Conservation (phyloP, 768 basidiomycete species). For the Suillus lakei region DNA sequence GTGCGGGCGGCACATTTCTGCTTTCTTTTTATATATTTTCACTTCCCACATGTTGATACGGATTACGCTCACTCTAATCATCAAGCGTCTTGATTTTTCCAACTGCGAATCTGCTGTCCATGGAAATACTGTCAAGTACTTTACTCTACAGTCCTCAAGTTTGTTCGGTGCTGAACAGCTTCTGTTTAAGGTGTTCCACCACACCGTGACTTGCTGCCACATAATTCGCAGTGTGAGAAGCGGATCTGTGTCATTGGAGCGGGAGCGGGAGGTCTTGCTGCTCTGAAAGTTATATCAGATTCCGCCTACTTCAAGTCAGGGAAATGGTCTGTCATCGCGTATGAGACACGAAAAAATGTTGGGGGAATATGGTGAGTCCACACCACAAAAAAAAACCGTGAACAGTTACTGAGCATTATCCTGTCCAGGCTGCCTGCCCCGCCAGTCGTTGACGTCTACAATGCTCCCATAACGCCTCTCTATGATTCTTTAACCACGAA, state of each 20-base stretch:
- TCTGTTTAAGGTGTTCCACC: neutral
- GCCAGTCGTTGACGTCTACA: constrained; percentile 45
- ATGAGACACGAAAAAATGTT: constrained; percentile 65
- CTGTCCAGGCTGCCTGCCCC: constrained; percentile 58
- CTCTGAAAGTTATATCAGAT: constrained; percentile 68
- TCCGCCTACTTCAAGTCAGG: constrained; percentile 58
- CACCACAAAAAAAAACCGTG: neutral
- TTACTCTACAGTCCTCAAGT: neutral
- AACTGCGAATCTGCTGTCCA: constrained; percentile 33
- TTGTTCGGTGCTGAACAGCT: neutral
- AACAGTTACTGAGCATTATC: constrained; percentile 1
- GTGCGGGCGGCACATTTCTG: constrained; percentile 80
- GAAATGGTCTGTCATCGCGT: constrained; percentile 65
- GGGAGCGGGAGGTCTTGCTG: constrained; percentile 75
- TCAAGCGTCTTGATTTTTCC: constrained; percentile 68
- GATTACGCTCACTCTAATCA: constrained; percentile 52
- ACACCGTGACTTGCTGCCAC: neutral
- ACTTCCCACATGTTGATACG: neutral
- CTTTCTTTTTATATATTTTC: neutral
- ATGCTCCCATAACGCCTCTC: constrained; percentile 60
- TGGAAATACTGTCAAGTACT: constrained; percentile 5
- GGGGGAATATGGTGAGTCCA: constrained; percentile 78
- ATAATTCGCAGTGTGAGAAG: constrained; percentile 20
- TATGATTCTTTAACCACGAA: constrained; percentile 87
- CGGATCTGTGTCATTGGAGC: constrained; percentile 76